A percentile compares a stretch with the other conserved stretches of the same genome.
Evolutionary conservation across 371 early-diverging fungal species (phyloP).

Genomic region (Nematocida sp.): DNA sequence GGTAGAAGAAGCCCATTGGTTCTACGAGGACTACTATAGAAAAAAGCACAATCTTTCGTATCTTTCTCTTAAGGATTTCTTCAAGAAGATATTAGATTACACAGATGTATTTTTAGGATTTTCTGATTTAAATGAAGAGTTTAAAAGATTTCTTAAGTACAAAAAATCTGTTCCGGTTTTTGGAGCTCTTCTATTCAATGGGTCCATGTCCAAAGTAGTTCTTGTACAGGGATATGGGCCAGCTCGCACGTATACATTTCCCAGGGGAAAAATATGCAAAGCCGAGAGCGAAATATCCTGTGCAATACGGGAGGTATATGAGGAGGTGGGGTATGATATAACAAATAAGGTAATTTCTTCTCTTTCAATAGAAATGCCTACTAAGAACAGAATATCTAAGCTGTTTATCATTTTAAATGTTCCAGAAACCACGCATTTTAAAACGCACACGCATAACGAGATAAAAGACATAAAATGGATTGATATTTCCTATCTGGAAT

Average conservation of each 20-base stretch:
- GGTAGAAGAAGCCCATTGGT: constrained; percentile 99
- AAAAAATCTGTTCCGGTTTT: constrained; percentile 92
- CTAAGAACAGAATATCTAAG: constrained; percentile 73
- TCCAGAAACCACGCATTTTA: constrained; percentile 74
- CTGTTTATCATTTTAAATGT: constrained; percentile 84
- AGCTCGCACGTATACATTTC: constrained; percentile 84
- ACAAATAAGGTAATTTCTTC: constrained; percentile 69
- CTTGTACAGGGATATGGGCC: constrained; percentile 83
- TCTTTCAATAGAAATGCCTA: constrained; percentile 38
- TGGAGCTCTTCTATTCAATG: constrained; percentile 90
- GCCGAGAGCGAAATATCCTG: constrained; percentile 81
- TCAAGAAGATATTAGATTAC: constrained; percentile 53
- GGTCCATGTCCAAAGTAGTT: constrained; percentile 74
- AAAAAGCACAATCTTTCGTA: constrained; percentile 70
- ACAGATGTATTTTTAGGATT: constrained; percentile 67
- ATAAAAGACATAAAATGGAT: constrained; percentile 70
- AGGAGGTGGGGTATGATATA: constrained; percentile 92
- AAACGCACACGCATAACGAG: constrained; percentile 84
- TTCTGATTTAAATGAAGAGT: constrained; percentile 76
- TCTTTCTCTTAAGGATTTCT: constrained; percentile 64
- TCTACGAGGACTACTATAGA: constrained; percentile 90
- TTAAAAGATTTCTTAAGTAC: constrained; percentile 82
- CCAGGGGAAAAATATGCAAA: constrained; percentile 95
- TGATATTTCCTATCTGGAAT: constrained; percentile 4
- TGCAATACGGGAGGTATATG: constrained; percentile 84